These are phyloP conservation scores for Candida berthetii DNA, from an alignment of 805 yeast species.

Conservation along the genomic window DNA sequence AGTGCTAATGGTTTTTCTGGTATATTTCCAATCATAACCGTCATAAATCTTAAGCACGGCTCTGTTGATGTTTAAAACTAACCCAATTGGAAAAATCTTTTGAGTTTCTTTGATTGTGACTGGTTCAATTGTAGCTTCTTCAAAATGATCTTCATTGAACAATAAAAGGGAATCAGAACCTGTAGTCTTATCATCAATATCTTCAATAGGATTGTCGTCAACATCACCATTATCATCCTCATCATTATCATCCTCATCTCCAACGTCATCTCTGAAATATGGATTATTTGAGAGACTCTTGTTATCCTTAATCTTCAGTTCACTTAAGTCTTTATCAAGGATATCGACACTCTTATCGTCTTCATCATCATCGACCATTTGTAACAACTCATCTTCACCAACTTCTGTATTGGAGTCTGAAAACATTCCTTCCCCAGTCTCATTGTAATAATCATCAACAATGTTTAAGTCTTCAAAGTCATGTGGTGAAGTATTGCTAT, in stretches of 20 bases:
- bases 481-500: not conserved
- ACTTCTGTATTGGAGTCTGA: not conserved
- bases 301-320: conserved; percentile 14
- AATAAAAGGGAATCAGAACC: conserved; percentile 14
- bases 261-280: conserved; percentile 4
- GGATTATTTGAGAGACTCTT: conserved; percentile 9
- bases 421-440: not conserved
- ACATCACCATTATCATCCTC: not conserved
- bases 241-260: too few species aligned
- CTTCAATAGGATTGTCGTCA: not conserved
- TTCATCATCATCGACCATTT: not conserved
- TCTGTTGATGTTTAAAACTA: conserved; percentile 26
- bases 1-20: conserved; percentile 59
- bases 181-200: conserved; percentile 1
- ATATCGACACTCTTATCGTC: conserved; percentile 11
- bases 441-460: conserved; percentile 11
- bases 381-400: not conserved
- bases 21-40: conserved; percentile 89
- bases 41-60: conserved; percentile 55
- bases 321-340: conserved; percentile 23
- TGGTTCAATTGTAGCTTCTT: conserved; percentile 1
- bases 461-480: not conserved
- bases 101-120: not conserved
- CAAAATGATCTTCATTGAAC: conserved; percentile 21
- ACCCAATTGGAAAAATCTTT: conserved; percentile 8